Evolutionary conservation across 805 yeast species (phyloP).

Genomic region (Teunomyces aglyptinius): DNA sequence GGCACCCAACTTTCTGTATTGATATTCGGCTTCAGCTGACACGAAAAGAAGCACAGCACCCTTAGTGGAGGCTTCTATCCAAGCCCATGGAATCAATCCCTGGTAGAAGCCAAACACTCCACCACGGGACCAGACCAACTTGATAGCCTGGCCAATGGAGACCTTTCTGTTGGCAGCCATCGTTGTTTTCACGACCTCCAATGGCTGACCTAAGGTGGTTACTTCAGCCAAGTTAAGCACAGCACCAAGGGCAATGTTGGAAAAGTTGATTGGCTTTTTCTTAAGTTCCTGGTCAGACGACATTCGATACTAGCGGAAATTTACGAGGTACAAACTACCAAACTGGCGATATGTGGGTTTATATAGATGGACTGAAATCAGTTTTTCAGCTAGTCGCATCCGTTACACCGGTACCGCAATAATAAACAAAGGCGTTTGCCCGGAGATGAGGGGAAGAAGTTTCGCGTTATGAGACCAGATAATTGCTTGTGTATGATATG

Average conservation of each 20-base stretch:
- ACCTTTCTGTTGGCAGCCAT: slow-evolving; percentile 95
- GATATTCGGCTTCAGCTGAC: slow-evolving; percentile 87
- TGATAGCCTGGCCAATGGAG: slow-evolving; percentile 62
- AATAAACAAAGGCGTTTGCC: background rate
- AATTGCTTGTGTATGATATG: background rate
- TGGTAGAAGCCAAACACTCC: slow-evolving; percentile 92
- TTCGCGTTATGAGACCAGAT: background rate
- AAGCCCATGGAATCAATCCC: slow-evolving; percentile 98
- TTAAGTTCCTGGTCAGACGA: slow-evolving; percentile 36
- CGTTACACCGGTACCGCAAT: background rate
- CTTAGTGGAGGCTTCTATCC: slow-evolving; percentile 99
- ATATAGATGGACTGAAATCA: background rate
- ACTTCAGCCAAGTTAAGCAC: slow-evolving; percentile 90
- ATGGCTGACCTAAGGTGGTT: slow-evolving; percentile 93
- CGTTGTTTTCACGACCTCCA: slow-evolving; percentile 94
- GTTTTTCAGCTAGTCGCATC: background rate
- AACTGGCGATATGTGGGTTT: background rate
- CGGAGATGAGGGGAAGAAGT: slow-evolving; percentile 2
- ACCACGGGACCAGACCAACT: slow-evolving; percentile 88
- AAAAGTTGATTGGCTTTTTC: slow-evolving; percentile 84
- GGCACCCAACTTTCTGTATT: slow-evolving; percentile 60
- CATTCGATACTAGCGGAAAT: background rate
- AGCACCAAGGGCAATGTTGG: slow-evolving; percentile 92
- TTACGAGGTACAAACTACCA: background rate
- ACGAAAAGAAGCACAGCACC: slow-evolving; percentile 95